Base-by-base conservation (phyloP, 345 rosid genomes). In the Dimocarpus longan region DNA sequence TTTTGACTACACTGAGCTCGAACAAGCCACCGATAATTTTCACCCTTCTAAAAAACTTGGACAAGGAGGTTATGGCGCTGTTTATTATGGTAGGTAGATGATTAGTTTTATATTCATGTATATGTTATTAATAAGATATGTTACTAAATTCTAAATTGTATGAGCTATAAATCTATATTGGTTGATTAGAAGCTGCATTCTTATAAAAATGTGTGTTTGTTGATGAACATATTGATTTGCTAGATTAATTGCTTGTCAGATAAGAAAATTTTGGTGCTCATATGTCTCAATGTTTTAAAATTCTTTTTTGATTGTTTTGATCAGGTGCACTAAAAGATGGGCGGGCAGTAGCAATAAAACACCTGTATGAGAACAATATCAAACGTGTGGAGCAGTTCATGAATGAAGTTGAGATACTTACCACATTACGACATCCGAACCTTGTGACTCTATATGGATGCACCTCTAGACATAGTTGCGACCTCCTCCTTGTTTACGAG, bases 51-150 rank as follows among this genome's bases (percentile, higher is more conserved):
- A 85, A 78, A 90, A 91, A 71, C 95, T 95, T 6, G 98, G 98
- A 10, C 93, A 92, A 42, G 98, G 98, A 40, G 98, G 98, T 40
- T 95, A 90, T 11, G 98, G 98, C 62, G 84, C 89, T 0, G 98
- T 95, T 81, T 95, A 93, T 70, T 78, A 88, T 19, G 98, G 98
- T 95, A 79, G 80, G 37, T 32, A 84, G 60, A 24, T 39, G 50
- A 12, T 10, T 62, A 48, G 13, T 40, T 73, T 15, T 52, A 52
- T 11, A 16, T 56, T 19, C 15, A 7, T 21, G 7, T 44, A 24
- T 1, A 42, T 11, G 10, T 8, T 12, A 21, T 43, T 64, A 15
- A 13, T 50, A 50, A 50, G 18, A 5, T 50, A 13, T 50, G 50
- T 46, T 46, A 10, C 50, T 46, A 9, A 46, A 46, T 8, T 0